Conservation (phyloP, 1,284 basidiomycete species). For the Leccinum insolens region DNA sequence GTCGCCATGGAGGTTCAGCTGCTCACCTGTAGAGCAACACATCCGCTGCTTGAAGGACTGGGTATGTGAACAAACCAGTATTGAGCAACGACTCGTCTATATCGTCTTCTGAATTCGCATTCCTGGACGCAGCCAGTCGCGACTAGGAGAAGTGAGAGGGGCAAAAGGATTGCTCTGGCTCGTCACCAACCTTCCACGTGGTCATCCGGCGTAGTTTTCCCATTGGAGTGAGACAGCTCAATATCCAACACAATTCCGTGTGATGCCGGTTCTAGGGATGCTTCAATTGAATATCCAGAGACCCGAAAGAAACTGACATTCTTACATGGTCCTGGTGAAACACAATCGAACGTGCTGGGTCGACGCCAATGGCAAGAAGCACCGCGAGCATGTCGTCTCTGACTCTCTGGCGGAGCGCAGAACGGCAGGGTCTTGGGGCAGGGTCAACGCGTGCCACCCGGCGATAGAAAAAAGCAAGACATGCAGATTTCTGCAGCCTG, state of each 20-base stretch:
- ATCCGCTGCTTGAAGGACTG: constrained; percentile 93
- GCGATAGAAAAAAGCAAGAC: too few relatives aligned
- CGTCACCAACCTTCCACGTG: constrained; percentile 82
- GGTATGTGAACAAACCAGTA: constrained; percentile 89
- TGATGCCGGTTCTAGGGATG: constrained; percentile 75
- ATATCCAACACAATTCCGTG: constrained; percentile 89
- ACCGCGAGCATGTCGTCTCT: constrained; percentile 75
- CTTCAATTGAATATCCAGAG: constrained; percentile 38
- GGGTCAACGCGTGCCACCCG: too few relatives aligned
- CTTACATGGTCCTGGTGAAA: constrained; percentile 84
- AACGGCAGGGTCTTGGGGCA: constrained; percentile 44
- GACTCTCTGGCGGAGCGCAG: constrained; percentile 60
- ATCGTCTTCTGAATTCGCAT: constrained; percentile 74
- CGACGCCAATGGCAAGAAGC: constrained; percentile 84
- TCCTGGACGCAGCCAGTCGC: constrained; percentile 74
- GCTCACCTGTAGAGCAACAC: constrained; percentile 82
- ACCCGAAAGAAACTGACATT: background rate
- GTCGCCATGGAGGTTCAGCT: background rate
- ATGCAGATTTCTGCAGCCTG: too few relatives aligned
- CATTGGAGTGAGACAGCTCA: constrained; percentile 84
- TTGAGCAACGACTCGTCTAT: constrained; percentile 84
- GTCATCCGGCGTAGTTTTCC: constrained; percentile 90
- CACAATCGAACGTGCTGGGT: constrained; percentile 75
- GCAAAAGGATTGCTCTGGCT: background rate
- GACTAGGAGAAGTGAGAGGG: constrained; percentile 48